Base-by-base conservation (phyloP, 768 basidiomycete genomes). In the Rhodotorula toruloides region DNA sequence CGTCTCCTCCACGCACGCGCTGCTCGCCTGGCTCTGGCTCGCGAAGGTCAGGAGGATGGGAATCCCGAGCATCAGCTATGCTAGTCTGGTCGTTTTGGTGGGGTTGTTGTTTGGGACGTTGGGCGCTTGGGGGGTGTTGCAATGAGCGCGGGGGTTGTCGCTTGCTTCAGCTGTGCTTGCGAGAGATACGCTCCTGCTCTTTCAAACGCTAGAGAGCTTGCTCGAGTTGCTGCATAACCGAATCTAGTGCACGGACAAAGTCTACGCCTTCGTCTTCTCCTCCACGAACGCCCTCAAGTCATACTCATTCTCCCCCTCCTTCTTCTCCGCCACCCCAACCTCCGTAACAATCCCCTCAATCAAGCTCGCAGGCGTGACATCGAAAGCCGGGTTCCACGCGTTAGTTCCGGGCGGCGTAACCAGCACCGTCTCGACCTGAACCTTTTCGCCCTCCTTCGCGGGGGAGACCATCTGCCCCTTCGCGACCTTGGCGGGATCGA, bases 331-430 rank as follows among this genome's bases (percentile, higher is more conserved):
- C 0, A 96, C 91, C 12, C 94, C 92, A 72, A 88, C 91, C 80
- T 98, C 94, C 4, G 92, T 97, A 19, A 93, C 91, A 56, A 98
- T 88, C 37, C 89, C 90, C n/a, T 86, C 89, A 69, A 98, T 96
- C 48, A 97, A 80, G 65, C 89, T 87, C 4, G 92, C 90, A 1
- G 93, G 92, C 0, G 94, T 97, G 22, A 98, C 91, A 76, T 98
- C 94, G 78, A 97, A 98, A 69, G 89, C 90, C 2, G 94, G 92
- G 77, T 96, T 98, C 77, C 92, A 94, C 3, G 77, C 77, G 39
- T 60, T 59, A 5, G 61, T 70, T 12, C 71, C 72, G 19, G 74
- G 71, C 25, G 74, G 74, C 29, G 74, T 74, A n/a, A 74, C 64
- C n/a, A 74, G 58, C 12, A 75, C 74, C 40, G 74, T 74, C 46